These are phyloP conservation scores for Cutaneotrichosporon daszewskae DNA, from an alignment of 1,284 basidiomycete species.

Conservation along the genomic window DNA sequence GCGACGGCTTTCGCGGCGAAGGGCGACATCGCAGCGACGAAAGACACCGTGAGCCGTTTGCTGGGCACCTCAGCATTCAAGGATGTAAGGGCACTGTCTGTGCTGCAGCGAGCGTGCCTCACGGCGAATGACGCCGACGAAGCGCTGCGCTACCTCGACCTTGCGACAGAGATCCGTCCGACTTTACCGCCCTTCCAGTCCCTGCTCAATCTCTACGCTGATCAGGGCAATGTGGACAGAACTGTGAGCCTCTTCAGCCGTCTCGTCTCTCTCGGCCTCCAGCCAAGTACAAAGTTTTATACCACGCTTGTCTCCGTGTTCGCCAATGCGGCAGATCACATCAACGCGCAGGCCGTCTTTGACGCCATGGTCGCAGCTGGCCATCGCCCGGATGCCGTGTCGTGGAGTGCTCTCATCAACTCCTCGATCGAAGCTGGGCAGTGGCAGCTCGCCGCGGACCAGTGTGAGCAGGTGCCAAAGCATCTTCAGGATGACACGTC, in stretches of 20 bases:
- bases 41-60: background rate
- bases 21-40: constrained; percentile 3
- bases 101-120: constrained; percentile 23
- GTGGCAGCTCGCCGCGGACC: constrained; percentile 46
- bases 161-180: constrained; percentile 11
- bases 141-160: constrained; percentile 14
- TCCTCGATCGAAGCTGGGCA: constrained; percentile 75
- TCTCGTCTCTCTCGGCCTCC: constrained; percentile 55
- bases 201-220: constrained; percentile 59
- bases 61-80: background rate
- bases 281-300: constrained; percentile 58
- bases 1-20: constrained; percentile 4
- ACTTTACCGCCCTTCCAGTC: constrained; percentile 46
- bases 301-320: constrained; percentile 65
- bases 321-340: constrained; percentile 60
- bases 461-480: constrained; percentile 22
- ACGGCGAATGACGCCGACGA: constrained; percentile 13
- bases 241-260: constrained; percentile 59
- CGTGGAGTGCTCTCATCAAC: constrained; percentile 71
- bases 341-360: constrained; percentile 64
- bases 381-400: constrained; percentile 58
- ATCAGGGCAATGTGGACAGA: constrained; percentile 55
- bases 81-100: constrained; percentile 7
- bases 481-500: constrained; percentile 49
- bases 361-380: constrained; percentile 50